phyloP scores from a whole-genome alignment of 805 yeast species.

The Candida adriatica region DNA sequence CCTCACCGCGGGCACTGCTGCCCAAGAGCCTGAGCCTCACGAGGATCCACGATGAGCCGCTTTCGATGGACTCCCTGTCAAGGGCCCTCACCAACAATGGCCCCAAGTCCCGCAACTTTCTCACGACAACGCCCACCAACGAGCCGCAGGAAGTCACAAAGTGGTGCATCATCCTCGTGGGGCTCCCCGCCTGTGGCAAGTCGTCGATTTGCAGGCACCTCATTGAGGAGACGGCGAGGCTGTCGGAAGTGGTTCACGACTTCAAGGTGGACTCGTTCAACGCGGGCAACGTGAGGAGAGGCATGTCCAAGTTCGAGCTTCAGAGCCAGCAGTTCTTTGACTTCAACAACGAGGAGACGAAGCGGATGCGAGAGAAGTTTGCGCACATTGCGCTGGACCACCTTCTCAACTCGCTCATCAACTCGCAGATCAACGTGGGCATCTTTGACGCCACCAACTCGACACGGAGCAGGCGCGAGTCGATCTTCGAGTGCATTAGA shows the following conservation, averaged over 20 bases:
- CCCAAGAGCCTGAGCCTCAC: conserved; percentile 17
- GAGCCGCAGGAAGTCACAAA: conserved; percentile 29
- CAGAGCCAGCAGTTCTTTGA: conserved; percentile 37
- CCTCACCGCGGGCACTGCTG: conserved; percentile 6
- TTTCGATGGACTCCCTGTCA: conserved; percentile 3
- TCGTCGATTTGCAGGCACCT: conserved; percentile 64
- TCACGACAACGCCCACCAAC: conserved; percentile 23
- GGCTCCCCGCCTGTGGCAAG: conserved; percentile 74
- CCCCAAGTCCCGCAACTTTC: conserved; percentile 15
- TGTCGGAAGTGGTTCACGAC: conserved; percentile 8
- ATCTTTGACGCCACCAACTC: conserved; percentile 60
- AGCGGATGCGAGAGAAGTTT: conserved; percentile 40
- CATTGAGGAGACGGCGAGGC: conserved; percentile 43
- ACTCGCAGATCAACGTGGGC: conserved; percentile 42
- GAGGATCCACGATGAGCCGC: conserved; percentile 14
- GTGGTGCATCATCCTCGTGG: conserved; percentile 65
- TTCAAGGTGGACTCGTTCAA: conserved; percentile 47
- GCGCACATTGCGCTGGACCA: conserved; percentile 45
- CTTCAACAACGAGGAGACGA: conserved; percentile 34
- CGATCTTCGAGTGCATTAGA: conserved; percentile 14
- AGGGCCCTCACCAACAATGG: conserved; percentile 11
- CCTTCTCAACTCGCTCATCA: conserved; percentile 35
- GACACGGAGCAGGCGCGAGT: conserved; percentile 34
- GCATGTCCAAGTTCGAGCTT: conserved; percentile 26
- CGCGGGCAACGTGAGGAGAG: conserved; percentile 68